Base-by-base conservation (phyloP, 148 eudicot genomes). In the Polygonum maritimum region DNA sequence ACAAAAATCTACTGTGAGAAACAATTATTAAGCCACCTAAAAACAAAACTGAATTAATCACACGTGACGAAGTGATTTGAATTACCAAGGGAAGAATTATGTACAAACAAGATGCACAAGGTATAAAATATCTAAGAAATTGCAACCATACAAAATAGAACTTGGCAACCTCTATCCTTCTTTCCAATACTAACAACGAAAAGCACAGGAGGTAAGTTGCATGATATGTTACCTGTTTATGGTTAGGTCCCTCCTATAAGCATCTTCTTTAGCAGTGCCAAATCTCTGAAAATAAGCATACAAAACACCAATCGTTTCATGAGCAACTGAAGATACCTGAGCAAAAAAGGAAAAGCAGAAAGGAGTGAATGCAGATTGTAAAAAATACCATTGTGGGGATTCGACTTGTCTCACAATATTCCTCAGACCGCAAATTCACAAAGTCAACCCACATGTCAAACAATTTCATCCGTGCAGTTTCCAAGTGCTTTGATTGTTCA, bases 401-500 rank as follows among this genome's bases (percentile, higher is more conserved):
- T 71, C 98, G 96, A 78, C 97, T 95, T 69, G 89, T 87, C 75
- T 92, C 97, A 87, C 90, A 73, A 81, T 95, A 95, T 78, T 90
- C 97, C 81, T 95, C 98, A 71, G 97, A 75, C 85, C 98, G 86
- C 76, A 95, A 81, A 85, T 95, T 95, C 49, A 95, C 98, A 82
- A 95, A 89, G 80, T 95, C 98, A 80, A 92, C 84, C 94, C 91
- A 92, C 63, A 88, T 51, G 76, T 90, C 92, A 84, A 81, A 91
- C 51, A 95, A 90, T 72, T 89, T 93, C 98, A 95, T 95, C 79
- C 88, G 85, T 80, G 98, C 98, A 40, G 98, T 95, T 87, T 95
- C 97, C 89, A 95, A 86, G 87, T 95, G 98, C 78, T 95, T 95
- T 31, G 98, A 95, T 80, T 95, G 98, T 60, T 92, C 98, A 60